phyloP scores from a whole-genome alignment of 2,329 filamentous ascomycete species.

The Penicillium sp. region DNA sequence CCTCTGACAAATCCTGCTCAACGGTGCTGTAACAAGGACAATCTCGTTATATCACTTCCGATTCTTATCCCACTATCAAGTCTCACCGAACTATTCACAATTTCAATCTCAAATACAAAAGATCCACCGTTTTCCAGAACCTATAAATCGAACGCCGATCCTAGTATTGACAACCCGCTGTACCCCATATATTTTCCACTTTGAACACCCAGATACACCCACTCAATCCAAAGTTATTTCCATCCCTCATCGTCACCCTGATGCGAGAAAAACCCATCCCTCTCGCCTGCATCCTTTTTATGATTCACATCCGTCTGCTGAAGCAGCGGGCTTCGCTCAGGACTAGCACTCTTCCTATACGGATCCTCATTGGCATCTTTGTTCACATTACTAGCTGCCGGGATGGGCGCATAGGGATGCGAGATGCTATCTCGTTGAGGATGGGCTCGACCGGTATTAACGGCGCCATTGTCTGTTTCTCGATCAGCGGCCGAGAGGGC shows the following conservation, averaged over 20 bases:
- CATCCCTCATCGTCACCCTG: neutral
- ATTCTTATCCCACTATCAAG: no score
- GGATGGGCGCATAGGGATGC: constrained; percentile 27
- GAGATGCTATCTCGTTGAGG: constrained; percentile 29
- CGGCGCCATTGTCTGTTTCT: constrained; percentile 22
- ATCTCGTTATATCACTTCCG: no score
- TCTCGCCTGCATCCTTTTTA: neutral
- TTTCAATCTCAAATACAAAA: no score
- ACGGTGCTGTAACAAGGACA: no score
- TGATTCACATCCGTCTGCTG: constrained; percentile 11
- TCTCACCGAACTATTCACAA: no score
- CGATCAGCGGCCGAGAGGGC: constrained; percentile 25
- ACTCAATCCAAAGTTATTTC: no score
- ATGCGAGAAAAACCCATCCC: neutral
- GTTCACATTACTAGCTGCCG: constrained; percentile 23
- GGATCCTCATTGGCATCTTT: constrained; percentile 22
- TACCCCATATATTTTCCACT: no score
- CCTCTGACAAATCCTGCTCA: no score
- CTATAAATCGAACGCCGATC: no score
- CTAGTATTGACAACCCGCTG: no score
- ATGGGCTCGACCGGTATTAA: constrained; percentile 26
- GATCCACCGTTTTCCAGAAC: no score
- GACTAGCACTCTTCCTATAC: constrained; percentile 11
- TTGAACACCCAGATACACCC: no score
- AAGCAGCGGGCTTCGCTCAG: constrained; percentile 17